Evolutionary conservation across 23 red algal species (phyloP).

Genomic region (Gracilariopsis chorda): DNA sequence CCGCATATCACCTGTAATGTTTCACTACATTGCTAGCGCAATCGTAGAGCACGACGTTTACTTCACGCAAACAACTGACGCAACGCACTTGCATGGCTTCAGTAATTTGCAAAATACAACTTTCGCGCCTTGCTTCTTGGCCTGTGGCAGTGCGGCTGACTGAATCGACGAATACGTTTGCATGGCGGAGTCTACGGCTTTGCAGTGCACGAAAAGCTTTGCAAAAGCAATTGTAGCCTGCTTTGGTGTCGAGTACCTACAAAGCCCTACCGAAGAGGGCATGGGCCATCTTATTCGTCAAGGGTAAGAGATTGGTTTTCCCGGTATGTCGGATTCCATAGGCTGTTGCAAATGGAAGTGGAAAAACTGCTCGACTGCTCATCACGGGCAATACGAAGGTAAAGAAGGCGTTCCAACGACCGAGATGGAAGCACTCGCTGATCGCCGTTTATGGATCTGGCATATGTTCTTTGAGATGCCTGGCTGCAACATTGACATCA

Average conservation of each 20-base stretch:
- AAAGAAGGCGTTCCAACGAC: neutral
- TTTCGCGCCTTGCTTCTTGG: no score
- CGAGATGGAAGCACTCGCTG: neutral
- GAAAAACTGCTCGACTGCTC: conserved; percentile 9
- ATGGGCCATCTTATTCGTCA: neutral
- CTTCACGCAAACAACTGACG: no score
- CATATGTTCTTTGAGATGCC: neutral
- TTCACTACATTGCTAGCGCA: no score
- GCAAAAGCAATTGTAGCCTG: neutral
- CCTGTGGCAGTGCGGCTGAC: no score
- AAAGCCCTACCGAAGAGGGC: no score
- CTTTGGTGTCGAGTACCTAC: neutral
- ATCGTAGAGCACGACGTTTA: no score
- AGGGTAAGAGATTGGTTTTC: neutral
- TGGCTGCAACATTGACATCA: neutral
- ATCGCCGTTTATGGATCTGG: conserved; percentile 2
- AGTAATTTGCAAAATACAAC: no score
- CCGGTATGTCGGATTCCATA: neutral
- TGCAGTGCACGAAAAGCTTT: neutral
- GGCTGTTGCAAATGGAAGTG: conserved; percentile 2
- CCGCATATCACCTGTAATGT: no score
- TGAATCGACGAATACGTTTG: no score
- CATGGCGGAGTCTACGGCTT: no score
- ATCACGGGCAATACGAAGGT: neutral
- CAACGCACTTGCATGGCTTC: no score